These are phyloP conservation scores for Eutrema heterophyllum DNA, from an alignment of 345 rosid genomes.

Conservation along the genomic window DNA sequence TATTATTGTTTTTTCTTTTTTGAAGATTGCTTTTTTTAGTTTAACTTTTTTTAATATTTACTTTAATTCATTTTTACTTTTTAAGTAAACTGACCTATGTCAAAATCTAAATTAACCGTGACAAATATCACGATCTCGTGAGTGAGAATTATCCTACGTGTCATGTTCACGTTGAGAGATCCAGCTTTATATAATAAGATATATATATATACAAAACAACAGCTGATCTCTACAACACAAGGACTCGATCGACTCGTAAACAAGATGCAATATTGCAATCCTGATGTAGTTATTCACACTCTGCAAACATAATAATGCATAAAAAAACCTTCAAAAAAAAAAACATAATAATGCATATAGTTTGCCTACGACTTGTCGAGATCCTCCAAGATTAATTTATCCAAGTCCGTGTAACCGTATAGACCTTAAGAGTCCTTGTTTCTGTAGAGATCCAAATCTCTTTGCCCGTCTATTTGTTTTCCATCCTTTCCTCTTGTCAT, in stretches of 20 bases:
- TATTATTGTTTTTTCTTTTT: too few relatives aligned
- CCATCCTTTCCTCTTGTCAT: slow-evolving; percentile 3
- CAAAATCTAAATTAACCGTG: too few relatives aligned
- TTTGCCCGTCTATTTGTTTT: background rate
- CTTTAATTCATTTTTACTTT: too few relatives aligned
- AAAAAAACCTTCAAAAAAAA: too few relatives aligned
- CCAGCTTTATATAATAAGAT: too few relatives aligned
- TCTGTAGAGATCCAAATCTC: background rate
- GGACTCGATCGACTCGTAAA: background rate
- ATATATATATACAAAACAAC: background rate
- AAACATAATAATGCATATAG: background rate
- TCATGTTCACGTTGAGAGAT: too few relatives aligned
- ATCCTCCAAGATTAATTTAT: background rate
- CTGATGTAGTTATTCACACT: background rate
- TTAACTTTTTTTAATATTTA: too few relatives aligned
- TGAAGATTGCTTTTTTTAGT: too few relatives aligned
- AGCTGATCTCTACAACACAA: background rate
- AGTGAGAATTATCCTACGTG: too few relatives aligned
- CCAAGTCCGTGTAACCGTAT: background rate
- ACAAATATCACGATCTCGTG: too few relatives aligned
- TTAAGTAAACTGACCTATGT: too few relatives aligned
- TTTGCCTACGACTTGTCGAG: background rate
- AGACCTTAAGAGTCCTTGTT: background rate
- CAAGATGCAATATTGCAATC: background rate
- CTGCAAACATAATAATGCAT: background rate